A percentile compares a stretch with the other conserved stretches of the same genome.
Conservation (phyloP, 2,329 filamentous ascomycete genomes). For the Colletotrichum liaoningense region DNA sequence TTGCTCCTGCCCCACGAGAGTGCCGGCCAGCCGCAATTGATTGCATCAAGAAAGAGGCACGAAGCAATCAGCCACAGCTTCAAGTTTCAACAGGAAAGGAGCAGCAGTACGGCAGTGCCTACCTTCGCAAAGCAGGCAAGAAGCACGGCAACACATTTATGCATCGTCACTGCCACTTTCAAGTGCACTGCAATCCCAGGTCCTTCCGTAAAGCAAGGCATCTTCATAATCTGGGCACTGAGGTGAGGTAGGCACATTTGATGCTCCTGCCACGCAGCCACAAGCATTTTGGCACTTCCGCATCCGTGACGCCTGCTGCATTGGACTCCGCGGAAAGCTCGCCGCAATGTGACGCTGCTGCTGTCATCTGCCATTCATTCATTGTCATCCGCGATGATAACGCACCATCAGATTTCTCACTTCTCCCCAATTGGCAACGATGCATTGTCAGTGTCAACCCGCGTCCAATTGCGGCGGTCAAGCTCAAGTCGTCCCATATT, state of each 20-base stretch:
- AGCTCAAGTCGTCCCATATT: neutral
- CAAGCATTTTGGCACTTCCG: neutral
- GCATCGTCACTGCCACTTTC: neutral
- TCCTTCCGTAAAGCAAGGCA: no score
- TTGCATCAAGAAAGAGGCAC: neutral
- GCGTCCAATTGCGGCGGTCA: conserved; percentile 3
- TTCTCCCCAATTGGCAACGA: neutral
- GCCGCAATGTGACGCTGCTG: neutral
- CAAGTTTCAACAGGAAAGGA: neutral
- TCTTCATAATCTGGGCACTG: no score
- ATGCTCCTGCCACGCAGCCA: neutral
- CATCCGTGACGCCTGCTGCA: neutral
- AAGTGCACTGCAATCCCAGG: no score
- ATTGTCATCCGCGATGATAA: no score
- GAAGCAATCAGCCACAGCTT: neutral
- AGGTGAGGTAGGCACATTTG: neutral
- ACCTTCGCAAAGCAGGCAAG: neutral
- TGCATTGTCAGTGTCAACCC: conserved; percentile 8
- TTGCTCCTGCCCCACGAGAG: neutral
- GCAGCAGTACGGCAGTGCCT: neutral
- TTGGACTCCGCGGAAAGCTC: neutral
- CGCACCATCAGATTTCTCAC: neutral
- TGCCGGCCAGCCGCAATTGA: neutral
- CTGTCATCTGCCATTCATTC: neutral
- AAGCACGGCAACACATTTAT: neutral